A percentile compares a stretch with the other conserved stretches of the same genome.
phyloP scores from a whole-genome alignment of 495 filamentous ascomycete species.

The Hyaloscypha variabilis region DNA sequence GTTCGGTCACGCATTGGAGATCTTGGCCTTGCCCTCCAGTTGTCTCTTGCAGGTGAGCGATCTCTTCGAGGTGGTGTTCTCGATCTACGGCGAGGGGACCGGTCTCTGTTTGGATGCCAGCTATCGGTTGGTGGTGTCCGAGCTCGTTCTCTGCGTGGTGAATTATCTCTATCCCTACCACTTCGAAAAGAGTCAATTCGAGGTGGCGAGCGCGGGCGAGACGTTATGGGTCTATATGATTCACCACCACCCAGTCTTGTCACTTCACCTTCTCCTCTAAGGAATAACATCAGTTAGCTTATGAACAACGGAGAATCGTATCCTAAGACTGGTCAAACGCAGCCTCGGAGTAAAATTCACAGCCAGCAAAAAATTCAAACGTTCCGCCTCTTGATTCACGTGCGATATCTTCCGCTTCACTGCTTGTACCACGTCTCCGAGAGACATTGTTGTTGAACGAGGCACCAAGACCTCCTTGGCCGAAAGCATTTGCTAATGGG shows the following conservation, averaged over 20 bases:
- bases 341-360: not conserved
- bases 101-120: slow-evolving; percentile 32
- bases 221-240: slow-evolving; percentile 51
- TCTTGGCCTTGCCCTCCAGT: slow-evolving; percentile 29
- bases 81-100: slow-evolving; percentile 37
- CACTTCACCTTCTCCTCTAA: slow-evolving; percentile 54
- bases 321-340: not conserved
- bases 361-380: not conserved
- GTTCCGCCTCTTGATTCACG: not conserved
- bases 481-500: no score
- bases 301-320: not conserved
- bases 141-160: slow-evolving; percentile 39
- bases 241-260: slow-evolving; percentile 58
- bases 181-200: slow-evolving; percentile 29
- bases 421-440: not conserved
- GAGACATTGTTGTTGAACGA: not conserved
- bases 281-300: not conserved
- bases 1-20: slow-evolving; percentile 25
- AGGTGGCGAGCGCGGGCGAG: slow-evolving; percentile 48
- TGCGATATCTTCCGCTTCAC: slow-evolving; percentile 2
- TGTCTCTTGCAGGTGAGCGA: slow-evolving; percentile 27
- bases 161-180: slow-evolving; percentile 35
- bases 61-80: slow-evolving; percentile 33
- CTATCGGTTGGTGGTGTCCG: slow-evolving; percentile 31
- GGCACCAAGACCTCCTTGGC: no score